Base-by-base conservation (phyloP, 176 grass and related monocot genomes). In the Oryza coarctata region DNA sequence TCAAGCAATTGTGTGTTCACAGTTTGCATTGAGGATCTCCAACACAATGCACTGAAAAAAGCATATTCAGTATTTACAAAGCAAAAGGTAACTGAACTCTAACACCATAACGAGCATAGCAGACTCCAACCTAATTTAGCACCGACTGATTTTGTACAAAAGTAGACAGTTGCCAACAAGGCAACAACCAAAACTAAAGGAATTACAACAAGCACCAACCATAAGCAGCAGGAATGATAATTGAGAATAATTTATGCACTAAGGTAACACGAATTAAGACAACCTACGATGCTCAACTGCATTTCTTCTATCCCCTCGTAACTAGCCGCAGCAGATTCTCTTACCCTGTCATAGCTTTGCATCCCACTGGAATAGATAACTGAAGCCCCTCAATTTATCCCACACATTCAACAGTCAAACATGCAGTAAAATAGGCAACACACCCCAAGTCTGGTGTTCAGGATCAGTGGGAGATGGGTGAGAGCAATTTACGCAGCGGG, bases 231-330 rank as follows among this genome's bases (percentile, higher is more conserved):
- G 9, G 27, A 61, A 81, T 65, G 44, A 20, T 7, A 3, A 3
- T 32, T 57, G 34, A 44, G 25, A 69, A 44, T 80, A 41, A 70
- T 66, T 26, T 30, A 57, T 5, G 61, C 47, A 47, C 1, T 20
- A 45, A 15, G n/a, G 0, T 47, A 62, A 69, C 35, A 4, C 0
- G 30, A 12, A 57, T 61, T 40, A 68, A 36, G 9, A 44, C 44
- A 74, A 43, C 33, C n/a, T 32, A 58, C 20, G 17, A 75, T 44
- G 25, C 2, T 9, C 7, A 55, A 32, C 15, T 30, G 9, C 62
- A 25, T 70, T 74, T 72, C 30, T 2, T 50, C 33, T 78, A 34
- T 83, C 66, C 26, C 65, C 57, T 71, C 71, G 67, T 20, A 78
- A 78, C 33, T 41, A 58, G 33, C 20, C 34, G 27, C 20, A 34